Conservation (phyloP, 768 basidiomycete species). For the Lyophyllum atratum region DNA sequence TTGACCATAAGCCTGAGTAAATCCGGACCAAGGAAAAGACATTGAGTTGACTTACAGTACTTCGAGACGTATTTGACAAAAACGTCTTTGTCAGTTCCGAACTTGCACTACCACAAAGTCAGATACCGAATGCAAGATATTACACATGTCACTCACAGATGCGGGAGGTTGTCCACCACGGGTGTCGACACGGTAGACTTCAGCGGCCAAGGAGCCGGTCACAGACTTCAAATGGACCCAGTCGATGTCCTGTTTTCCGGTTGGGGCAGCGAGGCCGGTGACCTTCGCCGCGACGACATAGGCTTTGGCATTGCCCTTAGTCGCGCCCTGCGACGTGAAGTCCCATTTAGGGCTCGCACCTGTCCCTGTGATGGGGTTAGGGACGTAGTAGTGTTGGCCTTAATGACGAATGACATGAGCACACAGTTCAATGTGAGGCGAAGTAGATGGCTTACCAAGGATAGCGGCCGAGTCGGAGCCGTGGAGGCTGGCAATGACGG, state of each 20-base stretch:
- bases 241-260: conserved; percentile 46
- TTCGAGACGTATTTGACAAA: conserved; percentile 52
- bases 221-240: conserved; percentile 54
- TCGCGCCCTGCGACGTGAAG: conserved; percentile 44
- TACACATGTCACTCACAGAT: conserved; percentile 31
- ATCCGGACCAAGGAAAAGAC: not conserved
- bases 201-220: conserved; percentile 48
- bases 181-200: conserved; percentile 56
- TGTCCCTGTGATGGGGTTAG: conserved; percentile 40
- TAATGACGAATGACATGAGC: not conserved
- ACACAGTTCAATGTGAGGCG: not conserved
- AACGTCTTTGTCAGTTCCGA: conserved; percentile 38
- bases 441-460: conserved; percentile 19
- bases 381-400: conserved; percentile 61
- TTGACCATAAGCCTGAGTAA: not conserved
- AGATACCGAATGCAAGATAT: not conserved
- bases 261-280: conserved; percentile 42
- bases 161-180: conserved; percentile 55
- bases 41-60: conserved; percentile 44
- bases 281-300: conserved; percentile 49
- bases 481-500: conserved; percentile 14
- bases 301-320: conserved; percentile 42
- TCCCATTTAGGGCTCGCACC: conserved; percentile 57
- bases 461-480: conserved; percentile 13
- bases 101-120: conserved; percentile 31